Percentiles rank a stretch among this genome's conserved stretches.
phyloP scores from a whole-genome alignment of 495 filamentous ascomycete genomes.

The Podospora sp. region DNA sequence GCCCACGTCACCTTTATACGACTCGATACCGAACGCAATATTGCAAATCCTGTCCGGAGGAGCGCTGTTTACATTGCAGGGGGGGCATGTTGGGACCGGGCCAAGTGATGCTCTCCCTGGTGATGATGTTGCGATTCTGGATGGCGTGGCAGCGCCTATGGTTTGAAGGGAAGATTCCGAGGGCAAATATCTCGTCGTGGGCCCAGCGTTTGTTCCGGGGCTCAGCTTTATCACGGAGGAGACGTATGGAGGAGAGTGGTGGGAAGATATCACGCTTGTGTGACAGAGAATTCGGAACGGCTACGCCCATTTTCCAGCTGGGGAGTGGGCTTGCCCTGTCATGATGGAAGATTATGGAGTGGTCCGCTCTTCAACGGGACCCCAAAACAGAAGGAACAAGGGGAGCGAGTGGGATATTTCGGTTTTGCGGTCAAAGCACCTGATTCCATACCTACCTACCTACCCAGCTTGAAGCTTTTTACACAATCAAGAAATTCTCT shows the following conservation, averaged over 20 bases:
- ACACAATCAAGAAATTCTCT: too few species aligned
- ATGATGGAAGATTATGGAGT: too few species aligned
- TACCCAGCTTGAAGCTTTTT: too few species aligned
- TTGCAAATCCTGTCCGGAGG: neutral
- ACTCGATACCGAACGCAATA: neutral
- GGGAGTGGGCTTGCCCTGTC: too few species aligned
- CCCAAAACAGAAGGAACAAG: too few species aligned
- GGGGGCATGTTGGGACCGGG: neutral
- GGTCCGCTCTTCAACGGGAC: too few species aligned
- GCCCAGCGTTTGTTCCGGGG: neutral
- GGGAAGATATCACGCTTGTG: neutral
- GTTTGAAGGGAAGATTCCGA: neutral
- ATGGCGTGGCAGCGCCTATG: neutral
- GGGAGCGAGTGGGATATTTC: too few species aligned
- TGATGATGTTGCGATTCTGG: neutral
- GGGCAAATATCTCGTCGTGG: neutral
- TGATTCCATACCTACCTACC: too few species aligned
- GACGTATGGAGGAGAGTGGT: neutral
- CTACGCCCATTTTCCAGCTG: too few species aligned
- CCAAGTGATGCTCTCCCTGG: neutral
- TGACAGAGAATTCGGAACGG: neutral
- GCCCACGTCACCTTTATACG: neutral
- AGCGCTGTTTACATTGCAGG: neutral
- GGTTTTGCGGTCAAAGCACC: too few species aligned
- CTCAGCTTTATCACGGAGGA: neutral